phyloP scores from a whole-genome alignment of 306 rosid genomes.

The Cucurbita ficifolia region DNA sequence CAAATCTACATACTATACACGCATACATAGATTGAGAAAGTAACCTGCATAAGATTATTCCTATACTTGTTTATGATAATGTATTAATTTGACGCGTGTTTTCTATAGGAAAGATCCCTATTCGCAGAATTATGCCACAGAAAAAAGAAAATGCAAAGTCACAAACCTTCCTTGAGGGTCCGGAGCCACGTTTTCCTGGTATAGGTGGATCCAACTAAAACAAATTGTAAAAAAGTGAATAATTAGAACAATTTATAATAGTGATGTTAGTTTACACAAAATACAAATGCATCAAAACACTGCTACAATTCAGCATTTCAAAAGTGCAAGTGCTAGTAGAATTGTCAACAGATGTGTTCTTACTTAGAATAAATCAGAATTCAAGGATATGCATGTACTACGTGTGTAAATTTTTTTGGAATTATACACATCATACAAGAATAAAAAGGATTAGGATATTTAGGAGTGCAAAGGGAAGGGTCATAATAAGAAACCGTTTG shows the following conservation, averaged over 20 bases:
- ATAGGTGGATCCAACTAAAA: conserved; percentile 75
- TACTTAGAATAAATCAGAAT: neutral
- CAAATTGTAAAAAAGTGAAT: conserved; percentile 3
- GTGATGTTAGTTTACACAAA: neutral
- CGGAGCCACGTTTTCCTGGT: conserved; percentile 63
- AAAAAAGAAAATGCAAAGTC: conserved; percentile 6
- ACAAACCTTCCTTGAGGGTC: conserved; percentile 81
- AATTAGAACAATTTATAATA: conserved; percentile 1
- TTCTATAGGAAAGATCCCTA: neutral
- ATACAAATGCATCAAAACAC: neutral
- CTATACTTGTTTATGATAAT: neutral
- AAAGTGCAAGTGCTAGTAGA: neutral
- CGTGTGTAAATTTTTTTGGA: neutral
- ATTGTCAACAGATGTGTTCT: neutral
- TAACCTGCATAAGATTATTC: neutral
- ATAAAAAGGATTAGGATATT: neutral
- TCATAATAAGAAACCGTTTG: neutral
- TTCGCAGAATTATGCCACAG: neutral
- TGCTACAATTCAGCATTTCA: neutral
- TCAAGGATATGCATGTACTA: neutral
- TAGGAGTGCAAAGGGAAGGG: neutral
- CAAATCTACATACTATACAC: neutral
- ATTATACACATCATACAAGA: neutral
- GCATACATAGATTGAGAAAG: neutral
- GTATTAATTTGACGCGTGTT: neutral